These are phyloP conservation scores for Pyrrhoderma lamaoense DNA, from an alignment of 1,284 basidiomycete species.

Conservation along the genomic window DNA sequence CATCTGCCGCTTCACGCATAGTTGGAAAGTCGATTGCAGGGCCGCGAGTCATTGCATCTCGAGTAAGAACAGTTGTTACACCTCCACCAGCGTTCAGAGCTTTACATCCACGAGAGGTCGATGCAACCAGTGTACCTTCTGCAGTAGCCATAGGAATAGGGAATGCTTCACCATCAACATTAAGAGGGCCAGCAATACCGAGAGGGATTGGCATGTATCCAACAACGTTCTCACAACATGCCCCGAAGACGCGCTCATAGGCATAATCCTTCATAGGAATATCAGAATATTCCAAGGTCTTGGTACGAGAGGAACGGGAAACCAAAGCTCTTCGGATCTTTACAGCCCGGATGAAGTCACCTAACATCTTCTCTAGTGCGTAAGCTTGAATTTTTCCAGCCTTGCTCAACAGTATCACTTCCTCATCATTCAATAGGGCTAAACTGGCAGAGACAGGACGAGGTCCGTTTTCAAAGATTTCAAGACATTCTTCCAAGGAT, in stretches of 20 bases:
- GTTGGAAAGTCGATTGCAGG: constrained; percentile 95
- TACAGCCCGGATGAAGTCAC: constrained; percentile 84
- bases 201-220: constrained; percentile 96
- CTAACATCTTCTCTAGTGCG: constrained; percentile 89
- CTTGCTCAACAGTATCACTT: constrained; percentile 84
- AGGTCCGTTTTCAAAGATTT: constrained; percentile 82
- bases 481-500: constrained; percentile 73
- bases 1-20: constrained; percentile 72
- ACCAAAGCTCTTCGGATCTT: constrained; percentile 74
- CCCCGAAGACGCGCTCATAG: constrained; percentile 91
- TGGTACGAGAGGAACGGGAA: constrained; percentile 83
- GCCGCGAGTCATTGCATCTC: constrained; percentile 97
- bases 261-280: constrained; percentile 87
- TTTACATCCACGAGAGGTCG: constrained; percentile 96
- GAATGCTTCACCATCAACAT: constrained; percentile 78
- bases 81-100: constrained; percentile 95
- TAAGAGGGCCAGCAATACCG: constrained; percentile 94
- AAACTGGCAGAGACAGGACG: constrained; percentile 52
- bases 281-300: constrained; percentile 79
- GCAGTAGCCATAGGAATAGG: constrained; percentile 99
- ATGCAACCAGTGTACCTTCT: constrained; percentile 96
- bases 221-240: constrained; percentile 99
- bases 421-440: constrained; percentile 80
- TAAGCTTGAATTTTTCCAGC: constrained; percentile 92
- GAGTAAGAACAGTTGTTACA: constrained; percentile 87